Evolutionary conservation across 2,329 filamentous ascomycete species (phyloP), one percentile per base, ranked within the genome.

Genomic region (Aspergillus sp.): DNA sequence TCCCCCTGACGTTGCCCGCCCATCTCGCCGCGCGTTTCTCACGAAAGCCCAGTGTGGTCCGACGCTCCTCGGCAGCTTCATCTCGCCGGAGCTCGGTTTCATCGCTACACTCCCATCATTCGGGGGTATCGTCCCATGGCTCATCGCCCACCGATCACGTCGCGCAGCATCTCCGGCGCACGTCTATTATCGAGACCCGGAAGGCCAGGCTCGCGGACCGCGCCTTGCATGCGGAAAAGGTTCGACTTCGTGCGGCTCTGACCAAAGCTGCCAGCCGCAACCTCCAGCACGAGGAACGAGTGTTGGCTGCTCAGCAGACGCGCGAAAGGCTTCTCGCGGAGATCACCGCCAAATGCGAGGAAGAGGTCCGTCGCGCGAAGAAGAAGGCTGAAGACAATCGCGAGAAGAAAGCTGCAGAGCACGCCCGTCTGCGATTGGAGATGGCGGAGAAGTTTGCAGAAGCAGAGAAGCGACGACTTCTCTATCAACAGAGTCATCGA

Each of bases 391-490:
- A 86, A 68, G 83, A 86, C 56, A 84, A 82, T 61, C 82, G 82
- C 62, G 82, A 85, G 67, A 77, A 79, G 59, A 83, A 84, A 66
- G 80, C 83, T 35, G 82, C 82, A 11, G 83, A 86, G 60, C 78
- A 85, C 67, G 75, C 77, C 48, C 77, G 81, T 47, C 75, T 82
- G 53, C 76, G 81, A 40, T 64, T 81, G 53, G 83, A 86, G 62
- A 83, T 86, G 80, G 80, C 83, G 41, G 83, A 86, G 72, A 83
- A 83, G 60, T 78, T 84, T 55, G 83, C 83, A 9, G 83, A 86
- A 55, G 83, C 82, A 3, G 83, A 86, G 62, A 81, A 76, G 63
- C 75, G 84, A 56, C 74, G 83, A 44, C 67, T 70, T 5, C 63
- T 76, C 35, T 77, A 78, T 55, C 75, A 77, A 60, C 73, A 76